Base-by-base conservation (phyloP, 2,329 filamentous ascomycete species). In the Fusarium praegraminearum region DNA sequence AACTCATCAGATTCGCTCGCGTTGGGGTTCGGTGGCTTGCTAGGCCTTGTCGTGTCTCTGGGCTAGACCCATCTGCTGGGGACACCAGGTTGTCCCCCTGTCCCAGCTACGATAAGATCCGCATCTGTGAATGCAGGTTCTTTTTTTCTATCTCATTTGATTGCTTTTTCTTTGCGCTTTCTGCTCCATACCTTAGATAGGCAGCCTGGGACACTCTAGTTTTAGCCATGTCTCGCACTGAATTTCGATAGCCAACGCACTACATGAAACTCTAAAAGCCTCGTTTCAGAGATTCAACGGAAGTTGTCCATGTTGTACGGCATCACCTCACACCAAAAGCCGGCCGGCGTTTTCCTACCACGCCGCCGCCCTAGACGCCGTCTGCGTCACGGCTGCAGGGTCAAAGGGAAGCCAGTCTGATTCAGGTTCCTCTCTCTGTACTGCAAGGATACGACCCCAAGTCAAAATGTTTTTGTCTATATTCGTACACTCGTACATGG, bases 1-100 rank as follows among this genome's bases (percentile, higher is more conserved):
- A 38, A 55, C 57, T 72, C 62, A 49, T 57, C 58, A 73, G 62
- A 68, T 58, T 66, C 47, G 61, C 46, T 73, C 67, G 64, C 49
- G 66, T 69, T 72, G 62, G 65, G 63, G 56, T 67, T 65, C 36
- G 62, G 68, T 70, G 71, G 71, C 71, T 73, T 66, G 66, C 65
- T 70, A 47, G 62, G 51, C 58, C 64, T 61, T 69, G 57, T 57
- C 53, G 38, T 65, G 53, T 60, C 46, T 60, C 43, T 49, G 44
- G 32, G 36, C 33, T 28, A 49, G 64, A 38, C 43, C 59, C 67
- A 65, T 68, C 63, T 51, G 50, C 67, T 70, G 63, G 58, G 62
- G 67, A 28, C 40, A 64, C 26, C 35, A 38, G 62, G 22, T 43
- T 47, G 28, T 45, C 54, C 63, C 67, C 64, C 59, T 61, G 58